A percentile compares a stretch with the other conserved stretches of the same genome.
Conservation (phyloP, 208 protist genomes). For the Leptomonas pyrrhocoris region DNA sequence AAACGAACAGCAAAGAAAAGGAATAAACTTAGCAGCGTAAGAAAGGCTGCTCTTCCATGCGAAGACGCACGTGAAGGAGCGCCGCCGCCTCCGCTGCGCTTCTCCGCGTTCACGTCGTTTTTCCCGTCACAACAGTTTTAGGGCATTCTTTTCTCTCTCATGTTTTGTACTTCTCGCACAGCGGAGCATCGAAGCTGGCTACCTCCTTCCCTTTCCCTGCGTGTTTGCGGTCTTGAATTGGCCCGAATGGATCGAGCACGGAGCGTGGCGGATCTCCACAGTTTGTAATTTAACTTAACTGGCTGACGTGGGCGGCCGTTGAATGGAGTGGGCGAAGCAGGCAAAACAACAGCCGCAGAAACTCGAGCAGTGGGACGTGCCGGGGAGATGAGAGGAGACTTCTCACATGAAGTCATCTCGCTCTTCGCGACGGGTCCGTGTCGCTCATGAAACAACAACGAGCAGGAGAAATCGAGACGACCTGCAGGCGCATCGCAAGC, state of each 20-base stretch:
- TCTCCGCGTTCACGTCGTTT: neutral
- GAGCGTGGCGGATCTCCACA: conserved; percentile 17
- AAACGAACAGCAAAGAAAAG: neutral
- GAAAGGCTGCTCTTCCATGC: neutral
- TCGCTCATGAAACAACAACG: neutral
- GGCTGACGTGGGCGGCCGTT: neutral
- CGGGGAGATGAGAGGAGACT: neutral
- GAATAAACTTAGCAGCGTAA: neutral
- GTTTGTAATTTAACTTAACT: conserved; percentile 16
- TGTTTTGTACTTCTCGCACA: neutral
- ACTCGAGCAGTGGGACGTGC: neutral
- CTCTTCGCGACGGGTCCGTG: neutral
- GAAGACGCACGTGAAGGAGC: neutral
- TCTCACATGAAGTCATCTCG: conserved; percentile 14
- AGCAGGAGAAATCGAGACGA: neutral
- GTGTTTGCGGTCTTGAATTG: neutral
- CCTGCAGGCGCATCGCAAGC: neutral
- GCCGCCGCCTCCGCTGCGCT: neutral
- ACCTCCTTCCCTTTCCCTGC: neutral
- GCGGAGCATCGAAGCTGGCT: neutral
- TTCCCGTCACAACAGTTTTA: neutral
- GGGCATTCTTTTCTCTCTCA: neutral
- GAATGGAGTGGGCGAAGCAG: neutral
- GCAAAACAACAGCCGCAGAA: neutral
- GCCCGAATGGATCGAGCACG: conserved; percentile 11